phyloP scores from a whole-genome alignment of 2,329 filamentous ascomycete genomes.

The Cordyceps tenuipes region DNA sequence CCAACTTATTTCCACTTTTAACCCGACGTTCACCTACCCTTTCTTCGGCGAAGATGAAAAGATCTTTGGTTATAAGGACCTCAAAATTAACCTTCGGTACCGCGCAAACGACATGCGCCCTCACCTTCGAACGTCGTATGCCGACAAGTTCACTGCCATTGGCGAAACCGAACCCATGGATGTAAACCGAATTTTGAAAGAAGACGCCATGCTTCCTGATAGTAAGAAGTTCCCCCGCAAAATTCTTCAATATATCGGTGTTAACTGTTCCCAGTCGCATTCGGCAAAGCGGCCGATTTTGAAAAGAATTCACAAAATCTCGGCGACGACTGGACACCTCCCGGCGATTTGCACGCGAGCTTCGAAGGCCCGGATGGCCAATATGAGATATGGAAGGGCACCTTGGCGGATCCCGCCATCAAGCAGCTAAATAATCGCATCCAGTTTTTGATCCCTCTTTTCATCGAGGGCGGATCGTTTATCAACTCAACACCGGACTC shows the following conservation, averaged over 20 bases:
- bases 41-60: conserved; percentile 90
- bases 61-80: conserved; percentile 81
- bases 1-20: conserved; percentile 59
- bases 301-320: conserved; percentile 45
- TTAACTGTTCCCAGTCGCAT: conserved; percentile 46
- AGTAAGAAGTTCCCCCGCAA: conserved; percentile 34
- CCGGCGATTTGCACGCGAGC: conserved; percentile 61
- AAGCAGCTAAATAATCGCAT: conserved; percentile 68
- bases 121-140: conserved; percentile 61
- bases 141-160: conserved; percentile 60
- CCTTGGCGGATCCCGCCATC: conserved; percentile 60
- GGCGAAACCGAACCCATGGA: conserved; percentile 64
- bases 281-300: conserved; percentile 54
- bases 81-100: conserved; percentile 65
- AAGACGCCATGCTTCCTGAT: conserved; percentile 59
- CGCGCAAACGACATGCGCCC: conserved; percentile 68
- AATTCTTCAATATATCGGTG: not conserved
- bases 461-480: conserved; percentile 85
- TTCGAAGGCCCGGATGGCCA: conserved; percentile 53
- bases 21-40: conserved; percentile 80
- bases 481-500: conserved; percentile 44
- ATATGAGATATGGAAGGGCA: conserved; percentile 81
- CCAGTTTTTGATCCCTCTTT: conserved; percentile 75
- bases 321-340: conserved; percentile 53
- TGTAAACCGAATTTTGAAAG: conserved; percentile 53